Base-by-base conservation (phyloP, 129 eudicot species). In the Chrysanthemum makinoi region DNA sequence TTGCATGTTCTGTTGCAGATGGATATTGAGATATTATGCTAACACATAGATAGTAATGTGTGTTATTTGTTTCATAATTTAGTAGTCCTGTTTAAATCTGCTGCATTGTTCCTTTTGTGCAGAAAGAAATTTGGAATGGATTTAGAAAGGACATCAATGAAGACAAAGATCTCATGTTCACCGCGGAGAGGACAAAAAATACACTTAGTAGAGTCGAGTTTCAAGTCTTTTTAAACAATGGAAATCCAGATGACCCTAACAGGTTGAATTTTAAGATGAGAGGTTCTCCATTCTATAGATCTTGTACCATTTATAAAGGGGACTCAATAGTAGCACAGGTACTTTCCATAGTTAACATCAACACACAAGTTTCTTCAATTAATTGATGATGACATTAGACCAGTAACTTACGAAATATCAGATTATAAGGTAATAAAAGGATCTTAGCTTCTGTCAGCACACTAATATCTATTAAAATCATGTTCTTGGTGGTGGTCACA, bases 251-350 rank as follows among this genome's bases (percentile, higher is more conserved):
- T 71, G 80, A 63, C 26, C 52, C 74, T 16, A 67, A 67, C 13
- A 74, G 48, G 60, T 63, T 79, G 2, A 79, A 74, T 60, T 77
- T 93, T 19, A 86, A 72, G 77, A 83, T 93, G 82, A 89, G 76
- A 83, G 98, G 98, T 62, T 76, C 79, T 65, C 87, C 87, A 62
- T 89, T 87, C 79, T 66, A 72, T 72, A 85, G 96, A 80, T 78
- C 98, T 15, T 89, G 98, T 83, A 89, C 98, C 54, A 81, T 93
- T 26, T 93, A 93, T 59, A 83, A 72, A 11, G 96, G 77, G 33
- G 69, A 89, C 72, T 78, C 88, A 55, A 67, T 93, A 47, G 81
- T 85, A 58, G 98, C 96, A 35, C 87, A 93, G 98, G 98, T 93
- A 87, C 53, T 30, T 13, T 26, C 52, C 56, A 5, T 60, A 58